A percentile compares a stretch with the other conserved stretches of the same genome.
phyloP scores from a whole-genome alignment of 257 asterid species.

The Gentiana dahurica region DNA sequence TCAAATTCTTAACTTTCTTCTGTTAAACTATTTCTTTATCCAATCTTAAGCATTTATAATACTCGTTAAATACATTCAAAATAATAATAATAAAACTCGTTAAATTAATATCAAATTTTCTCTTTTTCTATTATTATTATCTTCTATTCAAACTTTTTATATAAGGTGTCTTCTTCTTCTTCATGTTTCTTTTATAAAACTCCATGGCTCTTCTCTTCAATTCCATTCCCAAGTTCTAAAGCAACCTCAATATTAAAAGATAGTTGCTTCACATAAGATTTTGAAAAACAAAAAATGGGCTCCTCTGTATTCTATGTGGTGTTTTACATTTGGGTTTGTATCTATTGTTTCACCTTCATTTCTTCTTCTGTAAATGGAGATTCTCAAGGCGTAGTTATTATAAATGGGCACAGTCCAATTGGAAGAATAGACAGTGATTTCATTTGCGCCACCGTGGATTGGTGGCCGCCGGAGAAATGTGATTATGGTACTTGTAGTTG shows the following conservation, averaged over 20 bases:
- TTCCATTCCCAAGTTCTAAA: conserved; percentile 3
- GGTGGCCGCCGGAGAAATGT: conserved; percentile 93
- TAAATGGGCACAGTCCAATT: conserved; percentile 37
- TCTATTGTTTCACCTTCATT: background rate
- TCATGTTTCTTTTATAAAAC: background rate
- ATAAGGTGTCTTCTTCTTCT: background rate
- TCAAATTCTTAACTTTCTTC: too few relatives aligned
- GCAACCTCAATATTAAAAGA: background rate
- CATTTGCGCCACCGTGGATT: conserved; percentile 80
- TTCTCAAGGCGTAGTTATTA: conserved; percentile 28
- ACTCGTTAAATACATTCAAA: too few relatives aligned
- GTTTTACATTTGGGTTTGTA: background rate
- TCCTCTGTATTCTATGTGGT: background rate
- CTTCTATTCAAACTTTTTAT: conserved; percentile 5
- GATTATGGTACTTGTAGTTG: conserved; percentile 80
- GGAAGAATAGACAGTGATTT: conserved; percentile 53
- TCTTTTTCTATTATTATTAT: background rate
- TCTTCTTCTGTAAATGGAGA: conserved; percentile 3
- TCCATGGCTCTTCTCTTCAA: background rate
- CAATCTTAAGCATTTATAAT: too few relatives aligned
- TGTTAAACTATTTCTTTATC: too few relatives aligned
- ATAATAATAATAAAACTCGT: background rate
- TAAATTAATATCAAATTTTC: background rate
- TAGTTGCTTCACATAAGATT: conserved; percentile 9
- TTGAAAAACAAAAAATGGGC: conserved; percentile 1